Evolutionary conservation across 345 rosid species (phyloP), one percentile per base, ranked within the genome.

Genomic region (Leavenworthia alabamica): DNA sequence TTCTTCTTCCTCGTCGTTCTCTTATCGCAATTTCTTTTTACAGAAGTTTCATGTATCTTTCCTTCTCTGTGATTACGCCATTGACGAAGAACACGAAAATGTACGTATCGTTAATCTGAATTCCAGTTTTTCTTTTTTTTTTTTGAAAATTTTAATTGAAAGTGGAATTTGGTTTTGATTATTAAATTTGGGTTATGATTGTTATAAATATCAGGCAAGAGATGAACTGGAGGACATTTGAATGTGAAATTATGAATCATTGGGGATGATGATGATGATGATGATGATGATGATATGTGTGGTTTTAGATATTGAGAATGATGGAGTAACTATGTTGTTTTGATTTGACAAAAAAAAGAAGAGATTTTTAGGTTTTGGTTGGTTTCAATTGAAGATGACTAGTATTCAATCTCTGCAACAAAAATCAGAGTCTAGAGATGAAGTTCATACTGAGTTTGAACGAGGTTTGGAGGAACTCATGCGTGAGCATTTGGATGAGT

Each of bases 401-500:
- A 95, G 86, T 82, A 61, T 82, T 70, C 83, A 87, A 58, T 75
- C 81, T 35, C 59, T 80, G 29, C 96, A 82, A 69, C 92, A 81
- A 63, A 94, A 94, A 41, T 78, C 97, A 0, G 97, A 87, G 62
- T 81, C 97, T 24, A 47, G 84, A 0, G 74, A 79, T 53, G 87
- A 77, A 68, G 78, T 70, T 12, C 80, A 76, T 17, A 65, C 73
- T 4, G 97, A 83, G 24, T 84, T 87, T 15, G 91, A 90, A 72
- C 56, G 85, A 24, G 92, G 86, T 17, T 75, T 86, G 74, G 97
- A 87, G 83, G 99, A 87, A 47, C 75, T 94, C 57, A 83, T 90
- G 97, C 86, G 90, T 19, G 96, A 93, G 9, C 90, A 77, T 46
- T 78, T 87, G 80, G 93, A 88, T 72, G 93, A 86, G 32, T 88